Conservation (phyloP, 768 basidiomycete genomes). For the Roridomyces roridus region DNA sequence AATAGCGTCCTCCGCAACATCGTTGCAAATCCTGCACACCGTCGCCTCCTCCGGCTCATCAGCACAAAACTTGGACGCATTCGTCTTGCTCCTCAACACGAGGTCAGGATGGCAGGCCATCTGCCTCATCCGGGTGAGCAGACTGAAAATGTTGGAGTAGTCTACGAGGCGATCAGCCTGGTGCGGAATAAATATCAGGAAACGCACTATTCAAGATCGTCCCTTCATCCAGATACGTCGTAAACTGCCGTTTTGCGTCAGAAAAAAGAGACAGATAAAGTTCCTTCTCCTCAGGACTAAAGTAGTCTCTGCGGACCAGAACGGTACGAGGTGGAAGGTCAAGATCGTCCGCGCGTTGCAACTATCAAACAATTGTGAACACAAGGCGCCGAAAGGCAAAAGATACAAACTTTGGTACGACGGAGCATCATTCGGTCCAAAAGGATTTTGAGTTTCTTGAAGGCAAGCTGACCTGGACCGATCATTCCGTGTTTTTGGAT, state of each 20-base stretch:
- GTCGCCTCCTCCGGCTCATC: slow-evolving; percentile 76
- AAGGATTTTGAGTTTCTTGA: slow-evolving; percentile 90
- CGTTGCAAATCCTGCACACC: slow-evolving; percentile 94
- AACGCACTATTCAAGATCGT: slow-evolving; percentile 90
- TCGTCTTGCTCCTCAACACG: slow-evolving; percentile 86
- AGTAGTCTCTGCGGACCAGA: slow-evolving; percentile 86
- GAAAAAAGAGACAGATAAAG: slow-evolving; percentile 90
- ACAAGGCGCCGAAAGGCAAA: background rate
- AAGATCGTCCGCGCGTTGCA: slow-evolving; percentile 95
- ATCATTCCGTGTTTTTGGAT: slow-evolving; percentile 91
- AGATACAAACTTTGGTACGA: slow-evolving; percentile 69
- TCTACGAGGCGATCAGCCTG: slow-evolving; percentile 47
- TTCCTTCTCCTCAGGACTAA: slow-evolving; percentile 97
- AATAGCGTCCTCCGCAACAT: slow-evolving; percentile 97
- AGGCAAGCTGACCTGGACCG: slow-evolving; percentile 81
- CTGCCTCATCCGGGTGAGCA: slow-evolving; percentile 96
- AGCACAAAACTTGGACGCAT: slow-evolving; percentile 62
- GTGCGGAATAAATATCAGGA: too few relatives aligned
- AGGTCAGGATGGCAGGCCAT: slow-evolving; percentile 96
- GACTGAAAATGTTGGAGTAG: slow-evolving; percentile 88
- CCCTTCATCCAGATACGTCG: slow-evolving; percentile 87
- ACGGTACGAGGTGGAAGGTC: slow-evolving; percentile 94
- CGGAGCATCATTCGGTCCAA: slow-evolving; percentile 96
- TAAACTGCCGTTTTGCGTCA: slow-evolving; percentile 91
- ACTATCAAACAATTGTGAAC: slow-evolving; percentile 44